Base-by-base conservation (phyloP, 352 stramenopile species). In the Phytophthora sojae region DNA sequence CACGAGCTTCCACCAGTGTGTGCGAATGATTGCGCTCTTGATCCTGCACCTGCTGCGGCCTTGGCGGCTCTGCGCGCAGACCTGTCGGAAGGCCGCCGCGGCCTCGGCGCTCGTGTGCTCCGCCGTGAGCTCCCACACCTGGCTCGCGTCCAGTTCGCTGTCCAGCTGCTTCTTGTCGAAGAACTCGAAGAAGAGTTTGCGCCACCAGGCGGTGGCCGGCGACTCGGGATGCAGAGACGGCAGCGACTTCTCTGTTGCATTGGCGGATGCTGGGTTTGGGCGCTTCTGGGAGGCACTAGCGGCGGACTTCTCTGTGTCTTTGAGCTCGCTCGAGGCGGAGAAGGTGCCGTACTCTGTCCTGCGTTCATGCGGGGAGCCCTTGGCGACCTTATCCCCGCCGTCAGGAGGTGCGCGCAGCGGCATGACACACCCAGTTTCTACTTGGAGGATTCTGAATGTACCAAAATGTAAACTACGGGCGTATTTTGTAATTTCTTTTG, bases 81-180 rank as follows among this genome's bases (percentile, higher is more conserved):
- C 59, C 7, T 76, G 60, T 35, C 67, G 42, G 55, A 74, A 71
- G 39, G 79, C 65, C 21, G 79, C 70, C 1, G 69, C 65, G 50
- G 75, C 75, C 25, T 69, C 69, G n/a, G 73, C 64, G 53, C 80
- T 88, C 52, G 70, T 79, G 60, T 76, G 83, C 19, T 69, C 67
- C 17, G 63, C 51, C 47, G 81, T 61, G 30, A 92, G 74, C 26
- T 72, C 71, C 84, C 84, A 92, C 29, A 84, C 76, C 55, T 92
- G 79, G 17, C 76, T 79, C 6, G 65, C 57, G 26, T 84, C 63
- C 7, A 86, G 37, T 39, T 80, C 67, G 21, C 61, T 70, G 44
- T 77, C 56, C 19, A 76, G 42, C 23, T 45, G 35, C 49, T 73
- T 61, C 55, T 68, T 77, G 64, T 75, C 76, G 55, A 87, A 87